phyloP scores from a whole-genome alignment of 2,329 filamentous ascomycete species.

The Fusarium anthophilum region DNA sequence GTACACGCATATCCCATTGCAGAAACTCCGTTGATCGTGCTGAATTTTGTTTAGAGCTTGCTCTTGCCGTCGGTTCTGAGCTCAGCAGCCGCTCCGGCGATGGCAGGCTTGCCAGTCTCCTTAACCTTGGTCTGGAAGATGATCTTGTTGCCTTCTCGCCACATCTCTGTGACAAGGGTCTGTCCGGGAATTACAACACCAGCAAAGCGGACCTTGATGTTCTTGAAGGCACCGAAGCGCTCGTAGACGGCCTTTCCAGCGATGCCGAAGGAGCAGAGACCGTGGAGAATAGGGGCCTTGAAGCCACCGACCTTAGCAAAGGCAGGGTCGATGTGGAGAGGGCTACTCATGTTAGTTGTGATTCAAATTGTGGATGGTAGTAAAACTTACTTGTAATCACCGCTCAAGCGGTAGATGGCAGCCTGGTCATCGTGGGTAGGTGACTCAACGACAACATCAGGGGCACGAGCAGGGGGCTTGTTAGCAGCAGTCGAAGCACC shows the following conservation, averaged over 20 bases:
- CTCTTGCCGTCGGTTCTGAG: constrained; percentile 57
- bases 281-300: constrained; percentile 92
- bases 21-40: constrained; percentile 19
- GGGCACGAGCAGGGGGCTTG: constrained; percentile 76
- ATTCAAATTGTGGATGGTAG: not conserved
- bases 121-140: constrained; percentile 89
- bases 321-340: constrained; percentile 91
- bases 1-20: constrained; percentile 26
- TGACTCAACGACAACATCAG: constrained; percentile 86
- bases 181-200: constrained; percentile 86
- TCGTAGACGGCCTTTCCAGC: constrained; percentile 90
- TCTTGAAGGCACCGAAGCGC: constrained; percentile 84
- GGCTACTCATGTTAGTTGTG: constrained; percentile 54
- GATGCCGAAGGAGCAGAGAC: constrained; percentile 94
- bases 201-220: constrained; percentile 92
- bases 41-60: constrained; percentile 43
- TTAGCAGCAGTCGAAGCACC: constrained; percentile 84
- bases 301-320: constrained; percentile 97
- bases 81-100: constrained; percentile 83
- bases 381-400: constrained; percentile 79
- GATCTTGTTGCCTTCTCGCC: constrained; percentile 83
- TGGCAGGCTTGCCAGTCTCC: constrained; percentile 91
- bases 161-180: constrained; percentile 94
- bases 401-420: constrained; percentile 89
- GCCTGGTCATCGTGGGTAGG: constrained; percentile 91